Percentiles rank a stretch among this genome's conserved stretches.
These are phyloP conservation scores for Lachnum nothofagi DNA, from an alignment of 2,329 filamentous ascomycete species.

Conservation along the genomic window DNA sequence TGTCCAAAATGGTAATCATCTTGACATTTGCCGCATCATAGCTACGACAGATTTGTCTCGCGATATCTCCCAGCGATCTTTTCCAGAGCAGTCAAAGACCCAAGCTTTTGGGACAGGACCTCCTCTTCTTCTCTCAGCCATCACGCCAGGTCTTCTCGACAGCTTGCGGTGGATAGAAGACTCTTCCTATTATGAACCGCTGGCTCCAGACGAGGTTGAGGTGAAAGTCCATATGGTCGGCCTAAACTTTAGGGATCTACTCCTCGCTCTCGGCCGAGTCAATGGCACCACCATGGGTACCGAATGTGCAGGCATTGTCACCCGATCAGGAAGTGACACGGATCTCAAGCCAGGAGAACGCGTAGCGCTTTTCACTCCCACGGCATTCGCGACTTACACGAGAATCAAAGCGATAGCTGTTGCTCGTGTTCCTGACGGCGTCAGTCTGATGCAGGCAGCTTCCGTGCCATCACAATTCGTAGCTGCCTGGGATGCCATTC, in stretches of 20 bases:
- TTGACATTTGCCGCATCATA: neutral
- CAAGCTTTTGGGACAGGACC: neutral
- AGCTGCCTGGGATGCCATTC: conserved; percentile 1
- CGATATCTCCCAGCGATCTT: neutral
- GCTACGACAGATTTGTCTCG: neutral
- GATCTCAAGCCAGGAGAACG: conserved; percentile 13
- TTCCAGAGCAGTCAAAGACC: neutral
- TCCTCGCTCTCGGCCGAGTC: conserved; percentile 31
- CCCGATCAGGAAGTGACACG: conserved; percentile 24
- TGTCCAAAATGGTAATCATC: neutral
- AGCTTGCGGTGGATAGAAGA: conserved; percentile 22
- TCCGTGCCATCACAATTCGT: conserved; percentile 1
- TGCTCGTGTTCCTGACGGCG: neutral
- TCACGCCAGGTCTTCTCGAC: conserved; percentile 9
- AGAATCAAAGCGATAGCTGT: neutral
- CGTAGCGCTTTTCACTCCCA: conserved; percentile 13
- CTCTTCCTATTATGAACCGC: neutral
- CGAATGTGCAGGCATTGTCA: conserved; percentile 30
- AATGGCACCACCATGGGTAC: conserved; percentile 25
- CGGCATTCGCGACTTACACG: neutral
- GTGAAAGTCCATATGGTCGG: conserved; percentile 1
- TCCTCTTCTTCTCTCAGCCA: neutral
- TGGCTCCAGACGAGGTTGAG: conserved; percentile 13
- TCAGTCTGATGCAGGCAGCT: neutral
- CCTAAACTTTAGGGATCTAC: conserved; percentile 13